Percentiles rank a stretch among this genome's conserved stretches.
Evolutionary conservation across 1,139 yeast species (phyloP).

Genomic region (Entelexis paramagnoliae): DNA sequence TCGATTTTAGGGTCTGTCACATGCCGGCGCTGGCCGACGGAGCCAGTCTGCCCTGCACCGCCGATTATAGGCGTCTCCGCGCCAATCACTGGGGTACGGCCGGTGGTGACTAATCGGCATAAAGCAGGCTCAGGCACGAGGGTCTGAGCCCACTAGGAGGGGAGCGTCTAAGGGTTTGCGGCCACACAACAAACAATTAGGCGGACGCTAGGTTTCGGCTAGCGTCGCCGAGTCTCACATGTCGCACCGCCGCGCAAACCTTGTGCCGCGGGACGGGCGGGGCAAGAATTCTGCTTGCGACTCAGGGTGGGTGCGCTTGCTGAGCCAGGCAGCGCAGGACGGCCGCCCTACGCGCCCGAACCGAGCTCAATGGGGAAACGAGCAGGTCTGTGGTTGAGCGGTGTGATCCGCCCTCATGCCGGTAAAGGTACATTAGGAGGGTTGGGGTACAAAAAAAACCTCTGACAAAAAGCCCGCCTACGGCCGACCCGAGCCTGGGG

Average conservation of each 20-base stretch:
- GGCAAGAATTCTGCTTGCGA: background rate
- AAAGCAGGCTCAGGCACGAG: background rate
- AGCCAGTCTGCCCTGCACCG: background rate
- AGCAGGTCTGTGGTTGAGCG: background rate
- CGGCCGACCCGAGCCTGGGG: background rate
- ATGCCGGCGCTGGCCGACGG: background rate
- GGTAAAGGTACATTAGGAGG: background rate
- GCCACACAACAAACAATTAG: background rate
- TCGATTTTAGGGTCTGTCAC: background rate
- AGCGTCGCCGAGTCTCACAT: background rate
- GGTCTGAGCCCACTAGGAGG: background rate
- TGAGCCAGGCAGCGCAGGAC: background rate
- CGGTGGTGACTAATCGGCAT: background rate
- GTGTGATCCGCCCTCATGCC: background rate
- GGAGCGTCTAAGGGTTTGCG: background rate
- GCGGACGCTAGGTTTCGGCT: background rate
- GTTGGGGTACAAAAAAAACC: background rate
- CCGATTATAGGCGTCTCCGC: background rate
- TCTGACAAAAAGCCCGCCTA: background rate
- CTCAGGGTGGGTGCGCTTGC: background rate
- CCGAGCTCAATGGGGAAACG: slow-evolving; percentile 1
- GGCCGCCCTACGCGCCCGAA: background rate
- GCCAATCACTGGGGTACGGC: background rate
- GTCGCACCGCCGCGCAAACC: too few species aligned
- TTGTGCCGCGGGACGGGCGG: too few species aligned